These are phyloP conservation scores for Lepidium didymum DNA, from an alignment of 345 rosid species.

Conservation along the genomic window DNA sequence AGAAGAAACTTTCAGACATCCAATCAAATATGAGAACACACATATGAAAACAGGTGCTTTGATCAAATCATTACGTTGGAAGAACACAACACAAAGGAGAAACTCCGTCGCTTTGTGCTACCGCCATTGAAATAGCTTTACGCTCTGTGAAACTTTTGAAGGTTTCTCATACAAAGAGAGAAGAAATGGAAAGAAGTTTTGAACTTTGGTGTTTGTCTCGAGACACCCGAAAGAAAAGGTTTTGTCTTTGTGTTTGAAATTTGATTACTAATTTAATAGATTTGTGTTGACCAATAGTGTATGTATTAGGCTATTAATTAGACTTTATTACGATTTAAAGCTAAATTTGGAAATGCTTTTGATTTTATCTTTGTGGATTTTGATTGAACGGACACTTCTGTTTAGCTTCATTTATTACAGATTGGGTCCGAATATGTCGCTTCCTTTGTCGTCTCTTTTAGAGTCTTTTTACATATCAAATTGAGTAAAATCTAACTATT, in stretches of 20 bases:
- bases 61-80: neutral
- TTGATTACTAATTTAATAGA: conserved; percentile 14
- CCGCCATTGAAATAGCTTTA: neutral
- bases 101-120: neutral
- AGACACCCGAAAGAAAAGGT: conserved; percentile 25
- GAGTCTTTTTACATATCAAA: neutral
- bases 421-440: conserved; percentile 4
- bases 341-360: conserved; percentile 11
- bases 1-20: neutral
- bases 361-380: neutral
- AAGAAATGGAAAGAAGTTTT: neutral
- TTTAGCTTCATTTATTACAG: neutral
- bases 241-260: conserved; percentile 13
- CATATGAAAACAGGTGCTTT: neutral
- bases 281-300: conserved; percentile 8
- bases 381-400: neutral
- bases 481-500: neutral
- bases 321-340: neutral
- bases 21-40: neutral
- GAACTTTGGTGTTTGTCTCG: conserved; percentile 17
- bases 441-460: conserved; percentile 1
- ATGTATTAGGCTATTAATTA: neutral
- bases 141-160: neutral
- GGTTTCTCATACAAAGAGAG: neutral
- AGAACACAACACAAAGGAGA: conserved; percentile 4